Base-by-base conservation (phyloP, 306 rosid genomes). In the Cicer bijugum region DNA sequence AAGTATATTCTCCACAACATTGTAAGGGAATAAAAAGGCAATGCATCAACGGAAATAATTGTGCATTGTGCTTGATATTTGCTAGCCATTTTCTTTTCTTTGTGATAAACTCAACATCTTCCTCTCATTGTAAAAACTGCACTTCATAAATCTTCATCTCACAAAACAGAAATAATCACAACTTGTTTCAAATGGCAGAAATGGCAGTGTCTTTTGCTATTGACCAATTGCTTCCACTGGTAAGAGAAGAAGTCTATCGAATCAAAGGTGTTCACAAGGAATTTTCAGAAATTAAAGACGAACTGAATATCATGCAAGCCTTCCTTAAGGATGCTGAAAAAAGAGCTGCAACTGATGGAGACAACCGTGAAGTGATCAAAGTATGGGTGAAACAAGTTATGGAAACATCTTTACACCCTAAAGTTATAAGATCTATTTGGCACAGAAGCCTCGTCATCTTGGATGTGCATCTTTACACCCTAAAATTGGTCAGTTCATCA, bases 221-320 rank as follows among this genome's bases (percentile, higher is more conserved):
- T 3, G 40, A 44, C 1, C 6, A 44, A 9, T 0, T 44, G 33
- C 55, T 59, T 56, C 62, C 15, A 20, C 1, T 56, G 14, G 4
- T 56, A 56, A 20, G 1, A 14, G 15, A 20, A 20, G 62, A 56
- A 56, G 39, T 14, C 39, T 9, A 56, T 0, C 15, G 10, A 8
- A 10, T 56, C 14, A 56, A 38, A 56, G 62, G 62, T 23, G n/a
- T 56, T 56, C 38, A 56, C 62, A 56, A 56, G 37, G 62, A 56
- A 3, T 56, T 56, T 20, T 37, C 14, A 56, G 8, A 20, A 1
- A 56, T 56, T 20, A 20, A 56, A 20, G 14, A 10, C 4, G 15
- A 20, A 28, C 62, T 56, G 5, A 6, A 56, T 20, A 56, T 8
- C 37, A 56, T 56, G 0, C 62, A 56, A 56, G 62, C 14, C 0